Conservation (phyloP, 176 grass and related monocot genomes). For the Rhynchospora tenuis region DNA sequence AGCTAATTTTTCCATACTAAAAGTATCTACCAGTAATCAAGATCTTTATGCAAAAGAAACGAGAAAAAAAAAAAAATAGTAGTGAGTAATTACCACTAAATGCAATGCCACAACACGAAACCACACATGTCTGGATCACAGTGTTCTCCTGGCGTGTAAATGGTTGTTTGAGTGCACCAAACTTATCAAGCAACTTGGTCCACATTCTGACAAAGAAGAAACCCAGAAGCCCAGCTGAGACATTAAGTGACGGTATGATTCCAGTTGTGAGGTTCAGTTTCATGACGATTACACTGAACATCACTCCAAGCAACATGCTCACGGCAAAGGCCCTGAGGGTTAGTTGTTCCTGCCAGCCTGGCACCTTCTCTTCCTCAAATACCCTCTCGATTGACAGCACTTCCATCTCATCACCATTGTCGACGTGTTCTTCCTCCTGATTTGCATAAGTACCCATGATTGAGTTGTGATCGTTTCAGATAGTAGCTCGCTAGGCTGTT, state of each 20-base stretch:
- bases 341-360: slow-evolving; percentile 38
- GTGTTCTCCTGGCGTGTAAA: slow-evolving; percentile 95
- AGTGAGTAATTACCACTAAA: slow-evolving; percentile 58
- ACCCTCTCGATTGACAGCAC: slow-evolving; percentile 26
- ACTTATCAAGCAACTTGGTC: slow-evolving; percentile 26
- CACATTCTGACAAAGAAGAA: slow-evolving; percentile 45
- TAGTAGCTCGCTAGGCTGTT: neutral
- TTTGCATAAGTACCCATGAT: slow-evolving; percentile 9
- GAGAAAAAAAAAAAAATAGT: neutral
- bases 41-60: neutral
- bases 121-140: slow-evolving; percentile 78
- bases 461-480: neutral
- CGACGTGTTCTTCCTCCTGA: neutral
- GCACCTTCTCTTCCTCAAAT: slow-evolving; percentile 30
- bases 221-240: slow-evolving; percentile 40
- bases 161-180: slow-evolving; percentile 31
- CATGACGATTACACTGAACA: slow-evolving; percentile 52
- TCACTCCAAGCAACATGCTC: slow-evolving; percentile 27
- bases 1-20: neutral
- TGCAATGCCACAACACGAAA: slow-evolving; percentile 64
- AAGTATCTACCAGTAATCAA: neutral
- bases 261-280: slow-evolving; percentile 49
- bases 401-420: neutral
- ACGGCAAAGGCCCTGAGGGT: slow-evolving; percentile 28
- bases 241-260: slow-evolving; percentile 47